Evolutionary conservation across 2,329 filamentous ascomycete genomes (phyloP).

Genomic region (Exophiala xenobiotica): DNA sequence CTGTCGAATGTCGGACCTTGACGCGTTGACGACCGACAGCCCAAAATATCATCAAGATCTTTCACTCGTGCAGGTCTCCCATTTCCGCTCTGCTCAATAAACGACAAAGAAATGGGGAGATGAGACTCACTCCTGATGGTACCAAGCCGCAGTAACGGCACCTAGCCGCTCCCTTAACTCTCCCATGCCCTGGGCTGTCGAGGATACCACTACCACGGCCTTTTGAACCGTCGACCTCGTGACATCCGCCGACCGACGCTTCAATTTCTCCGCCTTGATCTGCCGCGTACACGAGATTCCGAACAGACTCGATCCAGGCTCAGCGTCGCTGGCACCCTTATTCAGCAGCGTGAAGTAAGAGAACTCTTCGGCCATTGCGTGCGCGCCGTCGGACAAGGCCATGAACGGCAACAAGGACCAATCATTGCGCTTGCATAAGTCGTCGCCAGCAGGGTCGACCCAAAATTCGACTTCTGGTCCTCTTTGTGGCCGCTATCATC

Average conservation of each 20-base stretch:
- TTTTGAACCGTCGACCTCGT: conserved; percentile 98
- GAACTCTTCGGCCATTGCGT: conserved; percentile 94
- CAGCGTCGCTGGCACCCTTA: background rate
- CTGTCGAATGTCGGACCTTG: too few relatives aligned
- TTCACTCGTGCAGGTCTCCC: too few relatives aligned
- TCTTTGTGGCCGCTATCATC: too few relatives aligned
- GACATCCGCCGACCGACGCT: conserved; percentile 79
- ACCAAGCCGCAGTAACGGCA: conserved; percentile 93
- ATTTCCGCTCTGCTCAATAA: too few relatives aligned
- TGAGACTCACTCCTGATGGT: conserved; percentile 72
- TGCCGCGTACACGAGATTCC: conserved; percentile 95
- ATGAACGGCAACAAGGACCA: conserved; percentile 94
- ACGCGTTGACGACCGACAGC: too few relatives aligned
- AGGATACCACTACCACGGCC: conserved; percentile 91
- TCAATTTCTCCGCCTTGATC: conserved; percentile 74
- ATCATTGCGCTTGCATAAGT: conserved; percentile 80
- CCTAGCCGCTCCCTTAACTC: conserved; percentile 85
- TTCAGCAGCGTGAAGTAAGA: conserved; percentile 93
- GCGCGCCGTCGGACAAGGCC: conserved; percentile 92
- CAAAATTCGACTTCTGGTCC: conserved; percentile 93
- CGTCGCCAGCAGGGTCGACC: conserved; percentile 76
- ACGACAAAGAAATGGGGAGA: too few relatives aligned
- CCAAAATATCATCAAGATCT: too few relatives aligned
- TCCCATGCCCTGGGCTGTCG: conserved; percentile 85
- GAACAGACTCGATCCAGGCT: conserved; percentile 73